Base-by-base conservation (phyloP, 768 basidiomycete genomes). In the Lentinula sp. region DNA sequence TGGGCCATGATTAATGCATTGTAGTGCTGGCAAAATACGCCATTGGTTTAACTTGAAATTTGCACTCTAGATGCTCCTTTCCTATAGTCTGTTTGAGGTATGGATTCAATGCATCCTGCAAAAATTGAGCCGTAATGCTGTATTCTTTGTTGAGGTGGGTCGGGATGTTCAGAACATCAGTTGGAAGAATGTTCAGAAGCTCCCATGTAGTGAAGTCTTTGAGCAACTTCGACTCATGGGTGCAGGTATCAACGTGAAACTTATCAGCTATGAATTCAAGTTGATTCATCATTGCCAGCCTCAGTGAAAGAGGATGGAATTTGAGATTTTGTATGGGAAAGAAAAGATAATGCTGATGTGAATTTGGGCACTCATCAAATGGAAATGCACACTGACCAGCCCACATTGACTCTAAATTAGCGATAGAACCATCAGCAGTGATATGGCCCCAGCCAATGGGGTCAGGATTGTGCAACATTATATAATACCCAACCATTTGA, bases 331-430 rank as follows among this genome's bases (percentile, higher is more conserved):
- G 77, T 16, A 78, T 79, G 76, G 65, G 7, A 62, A 60, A 52
- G 41, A 61, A 50, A 62, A 42, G 64, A 60, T 46, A n/a, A 4
- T 43, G 32, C 35, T n/a, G 46, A n/a, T n/a, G n/a, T n/a, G n/a
- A 45, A 46, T 39, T 52, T n/a, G 46, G 12, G 6, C 45, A 36
- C 35, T 51, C 33, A 52, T n/a, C 59, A 32, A 28, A 48, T 57
- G 45, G 37, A 32, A 51, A 55, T 8, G 12, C 37, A 15, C 12
- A 54, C 73, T 61, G 52, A 74, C 50, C 50, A 36, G 50, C 50
- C 79, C 78, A 80, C 61, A 79, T 76, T 12, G 80, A 77, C 64
- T 81, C 80, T 58, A 80, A 50, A 62, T 81, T 81, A 3, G 80
- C 80, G 6, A 81, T 69, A 9, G 78, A 71, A 3, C 80, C 80